Base-by-base conservation (phyloP, 352 stramenopile genomes). In the Pythium oligandrum region DNA sequence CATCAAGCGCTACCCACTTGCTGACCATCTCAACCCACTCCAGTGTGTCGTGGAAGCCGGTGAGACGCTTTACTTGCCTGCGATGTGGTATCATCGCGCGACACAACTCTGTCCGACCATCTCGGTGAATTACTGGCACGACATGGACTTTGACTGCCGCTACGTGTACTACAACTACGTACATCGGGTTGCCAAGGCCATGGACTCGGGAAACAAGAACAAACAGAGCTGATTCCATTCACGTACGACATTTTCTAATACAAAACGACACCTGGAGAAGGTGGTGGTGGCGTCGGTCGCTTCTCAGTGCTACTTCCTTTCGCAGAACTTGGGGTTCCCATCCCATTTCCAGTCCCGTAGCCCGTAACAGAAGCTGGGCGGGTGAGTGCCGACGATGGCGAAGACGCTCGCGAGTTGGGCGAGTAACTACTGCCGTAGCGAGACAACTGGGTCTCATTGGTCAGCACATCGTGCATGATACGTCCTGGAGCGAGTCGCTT, bases 51-150 rank as follows among this genome's bases (percentile, higher is more conserved):
- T 94, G 17, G 66, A 83, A 45, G 66, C 72, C 26, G 81, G 79
- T 11, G 79, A 94, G 52, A 68, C 89, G 12, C 55, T 92, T 6
- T 94, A 89, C 55, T 50, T 92, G 47, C 83, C 83, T 7, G 78
- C 79, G 35, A 78, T 94, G 65, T 94, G 83, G 83, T 94, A 92
- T 59, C 83, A 94, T 58, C 81, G 80, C 40, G 83, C 79, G 10
- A 83, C 83, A 11, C 79, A 94, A 47, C 59, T 87, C n/a, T 74
- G 68, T 40, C 44, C 68, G 17, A 94, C 83, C 5, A 86, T 94
- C 26, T 86, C 83, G 42, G 79, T 94, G n/a, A 94, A 94, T 51
- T 94, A 94, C 63, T 94, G 83, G 83, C 83, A 94, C 48, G 83
- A 94, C 65, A 94, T 94, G 83, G 72, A 90, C 45, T 94, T 94